Evolutionary conservation across 192 early-diverging fungal genomes (phyloP), one percentile per base, ranked within the genome.

Genomic region (Coemansia brasiliensis): DNA sequence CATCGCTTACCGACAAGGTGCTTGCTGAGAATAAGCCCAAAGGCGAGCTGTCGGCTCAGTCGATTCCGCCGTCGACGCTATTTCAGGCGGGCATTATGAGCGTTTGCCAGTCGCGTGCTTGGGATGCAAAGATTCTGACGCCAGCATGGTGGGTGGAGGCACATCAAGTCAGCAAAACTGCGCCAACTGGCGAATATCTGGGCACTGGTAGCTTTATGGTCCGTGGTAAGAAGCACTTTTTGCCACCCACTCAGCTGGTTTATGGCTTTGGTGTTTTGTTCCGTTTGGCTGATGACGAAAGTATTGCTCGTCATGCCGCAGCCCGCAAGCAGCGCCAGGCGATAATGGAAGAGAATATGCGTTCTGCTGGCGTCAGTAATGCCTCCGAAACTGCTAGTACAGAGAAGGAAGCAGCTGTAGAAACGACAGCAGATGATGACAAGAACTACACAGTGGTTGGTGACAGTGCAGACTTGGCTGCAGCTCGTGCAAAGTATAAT

Each of bases 191-290:
- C 24, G 95, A 97, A 62, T 94, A 90, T 56, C 74, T 97, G 54
- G 88, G 87, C 3, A 91, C 92, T 0, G 94, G 94, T 15, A 89
- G 85, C 57, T 96, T 98, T 69, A 94, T 92, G 88, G 91, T 98
- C 59, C 81, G 89, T 20, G 95, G 93, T 38, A 92, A 94, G 74
- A 99, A 98, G 75, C 91, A 92, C 67, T 93, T 87, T 69, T 76
- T 98, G 61, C 95, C 96, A 6, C 92, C 95, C 5, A 85, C 90
- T 15, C 95, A 96, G 74, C 72, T 99, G 4, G 87, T 95, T 0
- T 97, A 96, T 64, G 96, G 96, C n/a, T 92, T 95, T 74, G 96
- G 92, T n/a, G 80, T 96, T 40, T 22, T 95, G 39, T 99, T 99
- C 79, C 81, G 85, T 39, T 67, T 98, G 40, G 75, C 69, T 18